A percentile compares a stretch with the other conserved stretches of the same genome.
These are phyloP conservation scores for Grigorovia transvaalensis DNA, from an alignment of 805 yeast genomes.

Conservation along the genomic window DNA sequence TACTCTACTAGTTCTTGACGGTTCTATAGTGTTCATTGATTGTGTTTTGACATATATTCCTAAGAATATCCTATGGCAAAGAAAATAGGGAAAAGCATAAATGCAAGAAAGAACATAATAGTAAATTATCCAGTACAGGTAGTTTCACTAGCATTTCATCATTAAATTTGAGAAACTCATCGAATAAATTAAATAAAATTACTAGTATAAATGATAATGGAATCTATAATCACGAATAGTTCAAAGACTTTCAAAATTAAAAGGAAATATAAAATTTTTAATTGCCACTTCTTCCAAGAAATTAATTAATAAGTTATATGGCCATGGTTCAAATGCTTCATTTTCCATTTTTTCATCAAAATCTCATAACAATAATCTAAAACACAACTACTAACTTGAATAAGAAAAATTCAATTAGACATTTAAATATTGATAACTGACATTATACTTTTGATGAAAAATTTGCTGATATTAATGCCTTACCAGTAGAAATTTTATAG, in stretches of 20 bases:
- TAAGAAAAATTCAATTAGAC: background rate
- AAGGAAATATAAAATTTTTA: conserved; percentile 18
- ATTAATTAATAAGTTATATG: conserved; percentile 25
- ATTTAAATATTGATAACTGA: background rate
- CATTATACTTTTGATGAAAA: conserved; percentile 7
- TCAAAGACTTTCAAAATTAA: conserved; percentile 15
- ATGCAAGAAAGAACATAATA: background rate
- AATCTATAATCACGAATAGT: conserved; percentile 5
- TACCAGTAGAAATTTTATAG: conserved; percentile 29
- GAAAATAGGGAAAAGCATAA: conserved; percentile 3
- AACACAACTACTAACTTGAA: background rate
- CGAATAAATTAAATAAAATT: conserved; percentile 3
- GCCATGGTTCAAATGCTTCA: conserved; percentile 24
- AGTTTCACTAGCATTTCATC: conserved; percentile 6
- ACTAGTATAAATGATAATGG: conserved; percentile 5
- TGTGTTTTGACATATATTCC: too few species aligned
- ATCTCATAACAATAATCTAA: conserved; percentile 8
- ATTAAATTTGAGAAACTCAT: conserved; percentile 14
- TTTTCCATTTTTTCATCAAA: conserved; percentile 24
- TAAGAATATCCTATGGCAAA: too few species aligned
- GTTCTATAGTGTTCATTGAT: too few species aligned
- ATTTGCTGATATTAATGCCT: conserved; percentile 16
- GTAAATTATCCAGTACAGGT: conserved; percentile 2
- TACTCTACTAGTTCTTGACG: too few species aligned
- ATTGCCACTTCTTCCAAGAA: conserved; percentile 19